Percentiles rank a stretch among this genome's conserved stretches.
Conservation (phyloP, 129 eudicot species). For the Cynara cardunculus region DNA sequence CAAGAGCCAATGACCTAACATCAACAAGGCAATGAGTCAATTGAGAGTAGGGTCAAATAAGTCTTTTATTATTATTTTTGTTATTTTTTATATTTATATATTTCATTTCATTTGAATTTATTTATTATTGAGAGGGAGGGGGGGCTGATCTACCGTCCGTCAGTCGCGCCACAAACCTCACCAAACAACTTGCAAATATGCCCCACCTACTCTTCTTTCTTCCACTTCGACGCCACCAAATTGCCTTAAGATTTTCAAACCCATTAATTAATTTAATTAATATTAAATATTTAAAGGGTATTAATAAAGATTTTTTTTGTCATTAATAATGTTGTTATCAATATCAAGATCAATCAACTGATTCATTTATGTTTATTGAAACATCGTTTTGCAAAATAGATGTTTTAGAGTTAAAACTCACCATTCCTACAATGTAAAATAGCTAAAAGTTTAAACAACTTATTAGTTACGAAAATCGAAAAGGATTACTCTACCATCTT, state of each 20-base stretch:
- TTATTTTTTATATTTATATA: too few relatives aligned
- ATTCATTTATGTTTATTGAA: neutral
- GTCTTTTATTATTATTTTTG: neutral
- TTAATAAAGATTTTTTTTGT: neutral
- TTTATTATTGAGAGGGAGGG: neutral
- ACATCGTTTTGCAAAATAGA: neutral
- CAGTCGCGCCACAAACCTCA: slow-evolving; percentile 18
- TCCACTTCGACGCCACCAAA: neutral
- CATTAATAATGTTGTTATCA: too few relatives aligned
- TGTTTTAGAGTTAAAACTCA: neutral
- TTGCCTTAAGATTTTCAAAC: neutral
- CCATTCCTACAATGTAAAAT: neutral
- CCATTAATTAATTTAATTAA: neutral
- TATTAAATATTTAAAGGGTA: neutral
- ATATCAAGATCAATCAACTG: neutral
- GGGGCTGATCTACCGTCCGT: slow-evolving; percentile 16
- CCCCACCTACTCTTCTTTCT: slow-evolving; percentile 8
- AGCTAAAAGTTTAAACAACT: neutral
- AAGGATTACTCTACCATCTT: neutral
- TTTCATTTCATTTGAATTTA: too few relatives aligned
- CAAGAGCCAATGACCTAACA: neutral
- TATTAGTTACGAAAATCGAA: too few relatives aligned
- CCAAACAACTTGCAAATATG: slow-evolving; percentile 21
- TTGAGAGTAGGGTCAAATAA: neutral
- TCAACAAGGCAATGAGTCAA: neutral